Evolutionary conservation across 805 yeast species (phyloP), one percentile per base, ranked within the genome.

Genomic region (Helenozyma rhizophorensis): DNA sequence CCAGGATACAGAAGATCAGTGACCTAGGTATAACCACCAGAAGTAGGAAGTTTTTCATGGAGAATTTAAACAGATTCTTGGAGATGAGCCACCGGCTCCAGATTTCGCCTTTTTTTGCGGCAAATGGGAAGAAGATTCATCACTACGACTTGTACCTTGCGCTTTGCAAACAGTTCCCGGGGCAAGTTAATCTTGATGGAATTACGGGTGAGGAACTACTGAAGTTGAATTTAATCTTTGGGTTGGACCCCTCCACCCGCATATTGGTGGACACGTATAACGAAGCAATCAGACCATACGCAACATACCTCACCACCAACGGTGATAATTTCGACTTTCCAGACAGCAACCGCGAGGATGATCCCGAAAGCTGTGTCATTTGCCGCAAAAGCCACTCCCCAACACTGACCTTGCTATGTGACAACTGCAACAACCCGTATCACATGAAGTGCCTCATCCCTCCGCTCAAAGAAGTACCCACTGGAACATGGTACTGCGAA

Each of bases 401-500:
- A 0, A 56, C 61, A 2, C 56, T 62, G 19, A 74, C 77, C 3
- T 54, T 81, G 14, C 50, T 76, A 5, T 89, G 96, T 54, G 84
- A 80, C 45, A 82, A 82, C 23, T 89, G 96, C 51, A 77, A 81
- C 37, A 70, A 69, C 32, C 71, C 75, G 1, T 86, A 63, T 55
- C 96, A 89, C 54, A 65, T 68, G 58, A 58, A 62, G 24, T 87
- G 95, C 51, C 60, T 87, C n/a, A 58, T 57, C 10, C 82, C 82
- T 2, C 78, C 78, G 2, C 44, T 82, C 15, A 50, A 56, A 1
- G 47, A 48, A 2, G 60, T 80, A 2, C 88, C 89, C 0, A 51
- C 64, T 16, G 74, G 74, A 9, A 72, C 67, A 12, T 89, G 96
- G 95, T 80, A 71, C 50, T 89, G 97, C 55, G 82, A 81, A 30